Base-by-base conservation (phyloP, 2,329 filamentous ascomycete species). In the Xylariaceae sp. region DNA sequence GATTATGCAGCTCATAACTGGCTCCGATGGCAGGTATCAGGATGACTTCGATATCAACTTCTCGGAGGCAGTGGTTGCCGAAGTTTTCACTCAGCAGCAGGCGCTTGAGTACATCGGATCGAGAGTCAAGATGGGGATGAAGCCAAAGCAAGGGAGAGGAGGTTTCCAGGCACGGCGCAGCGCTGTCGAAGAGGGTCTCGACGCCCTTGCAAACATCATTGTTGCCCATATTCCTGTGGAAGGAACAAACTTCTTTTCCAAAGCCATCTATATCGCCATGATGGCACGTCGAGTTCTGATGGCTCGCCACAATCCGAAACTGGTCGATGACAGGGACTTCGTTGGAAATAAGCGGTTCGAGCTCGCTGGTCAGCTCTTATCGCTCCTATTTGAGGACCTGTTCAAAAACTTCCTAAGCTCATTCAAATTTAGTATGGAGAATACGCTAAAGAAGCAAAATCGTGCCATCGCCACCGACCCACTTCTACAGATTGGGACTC, bases 221-320 rank as follows among this genome's bases (percentile, higher is more conserved):
- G 90, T 99, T 52, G 92, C 94, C 6, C 94, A 99, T 61, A 91
- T 99, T 30, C 87, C 90, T 5, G 91, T 99, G 35, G 82, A 89
- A 59, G 89, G 89, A 41, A 81, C 96, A 59, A 91, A 99, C 64
- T 97, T 97, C 68, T 85, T 94, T 48, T 91, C 92, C n/a, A 99
- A 99, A 67, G 91, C 92, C 18, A 81, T 97, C 9, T 99, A 97
- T 63, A 83, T 99, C 48, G 92, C 92, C 42, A 89, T 96, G 75
- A 99, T 99, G 94, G 89, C 90, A 27, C 86, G 94, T n/a, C 83
- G 91, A 68, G 91, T 97, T 3, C 72, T 99, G 43, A 96, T 97
- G 88, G 91, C 91, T 2, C 86, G 90, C 63, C 87, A 94, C 52
- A 89, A 99, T 63, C 82, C 88, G 1, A 90, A 87, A 49, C 75